These are phyloP conservation scores for Daldinia caldariorum DNA, from an alignment of 495 filamentous ascomycete species.

Conservation along the genomic window DNA sequence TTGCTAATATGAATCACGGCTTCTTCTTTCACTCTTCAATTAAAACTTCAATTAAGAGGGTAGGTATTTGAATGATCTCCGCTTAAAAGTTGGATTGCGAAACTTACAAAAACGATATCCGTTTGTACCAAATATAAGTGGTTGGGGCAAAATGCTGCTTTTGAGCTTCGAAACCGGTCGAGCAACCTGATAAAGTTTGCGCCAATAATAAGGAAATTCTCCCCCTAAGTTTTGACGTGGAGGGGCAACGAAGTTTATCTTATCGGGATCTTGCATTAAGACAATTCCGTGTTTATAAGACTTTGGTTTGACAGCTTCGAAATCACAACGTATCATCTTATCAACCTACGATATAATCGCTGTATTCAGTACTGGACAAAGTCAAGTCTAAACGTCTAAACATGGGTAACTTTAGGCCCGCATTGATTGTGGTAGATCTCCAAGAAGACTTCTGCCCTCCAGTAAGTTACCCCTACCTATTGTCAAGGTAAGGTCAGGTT, in stretches of 20 bases:
- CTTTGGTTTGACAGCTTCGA: not conserved
- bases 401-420: slow-evolving; percentile 52
- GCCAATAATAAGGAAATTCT: not conserved
- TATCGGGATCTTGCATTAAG: slow-evolving; percentile 23
- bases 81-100: too few relatives aligned
- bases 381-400: not conserved
- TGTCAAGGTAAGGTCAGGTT: not conserved
- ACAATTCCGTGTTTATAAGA: slow-evolving; percentile 7
- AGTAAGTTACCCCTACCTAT: slow-evolving; percentile 58
- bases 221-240: not conserved
- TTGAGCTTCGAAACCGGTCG: too few relatives aligned
- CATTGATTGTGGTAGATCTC: slow-evolving; percentile 80
- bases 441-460: slow-evolving; percentile 98
- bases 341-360: not conserved
- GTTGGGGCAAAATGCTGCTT: too few relatives aligned
- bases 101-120: too few relatives aligned
- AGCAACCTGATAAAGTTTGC: too few relatives aligned
- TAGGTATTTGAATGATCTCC: too few relatives aligned
- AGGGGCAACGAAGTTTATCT: slow-evolving; percentile 14
- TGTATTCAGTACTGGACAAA: not conserved
- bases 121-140: too few relatives aligned
- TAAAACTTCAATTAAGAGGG: too few relatives aligned
- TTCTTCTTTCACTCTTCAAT: not conserved
- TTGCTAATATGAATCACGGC: not conserved
- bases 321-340: too few relatives aligned